Percentiles rank a stretch among this genome's conserved stretches.
Evolutionary conservation across 805 yeast species (phyloP).

Genomic region (Grigorovia transvaalensis): DNA sequence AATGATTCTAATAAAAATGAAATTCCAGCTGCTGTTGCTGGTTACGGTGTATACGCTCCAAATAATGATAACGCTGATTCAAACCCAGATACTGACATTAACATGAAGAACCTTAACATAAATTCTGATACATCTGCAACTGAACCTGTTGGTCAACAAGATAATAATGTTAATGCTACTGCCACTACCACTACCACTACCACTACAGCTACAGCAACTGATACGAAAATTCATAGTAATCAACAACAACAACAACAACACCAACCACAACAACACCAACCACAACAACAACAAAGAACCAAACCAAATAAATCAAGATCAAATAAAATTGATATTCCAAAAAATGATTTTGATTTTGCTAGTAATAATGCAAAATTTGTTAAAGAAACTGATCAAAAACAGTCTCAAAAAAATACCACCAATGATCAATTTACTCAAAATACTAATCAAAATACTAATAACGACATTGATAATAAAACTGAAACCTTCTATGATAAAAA

Average conservation of each 20-base stretch:
- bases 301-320: neutral
- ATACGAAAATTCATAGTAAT: neutral
- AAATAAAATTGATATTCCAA: slow-evolving; percentile 32
- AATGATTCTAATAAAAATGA: slow-evolving; percentile 10
- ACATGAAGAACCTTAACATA: too few relatives aligned
- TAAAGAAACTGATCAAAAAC: slow-evolving; percentile 35
- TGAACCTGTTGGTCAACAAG: too few relatives aligned
- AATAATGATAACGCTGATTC: slow-evolving; percentile 7
- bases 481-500: slow-evolving; percentile 56
- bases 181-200: neutral
- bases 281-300: neutral
- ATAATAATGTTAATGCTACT: neutral
- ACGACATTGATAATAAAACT: slow-evolving; percentile 3
- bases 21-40: slow-evolving; percentile 29
- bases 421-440: slow-evolving; percentile 7
- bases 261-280: neutral
- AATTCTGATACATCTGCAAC: too few relatives aligned
- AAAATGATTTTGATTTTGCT: slow-evolving; percentile 65
- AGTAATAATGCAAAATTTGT: slow-evolving; percentile 62
- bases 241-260: neutral
- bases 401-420: slow-evolving; percentile 23
- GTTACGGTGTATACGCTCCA: slow-evolving; percentile 27
- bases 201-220: neutral
- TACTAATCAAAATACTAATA: slow-evolving; percentile 2
- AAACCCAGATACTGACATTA: too few relatives aligned